Evolutionary conservation across 1,284 basidiomycete genomes (phyloP).

Genomic region (Naganishia cerealis): DNA sequence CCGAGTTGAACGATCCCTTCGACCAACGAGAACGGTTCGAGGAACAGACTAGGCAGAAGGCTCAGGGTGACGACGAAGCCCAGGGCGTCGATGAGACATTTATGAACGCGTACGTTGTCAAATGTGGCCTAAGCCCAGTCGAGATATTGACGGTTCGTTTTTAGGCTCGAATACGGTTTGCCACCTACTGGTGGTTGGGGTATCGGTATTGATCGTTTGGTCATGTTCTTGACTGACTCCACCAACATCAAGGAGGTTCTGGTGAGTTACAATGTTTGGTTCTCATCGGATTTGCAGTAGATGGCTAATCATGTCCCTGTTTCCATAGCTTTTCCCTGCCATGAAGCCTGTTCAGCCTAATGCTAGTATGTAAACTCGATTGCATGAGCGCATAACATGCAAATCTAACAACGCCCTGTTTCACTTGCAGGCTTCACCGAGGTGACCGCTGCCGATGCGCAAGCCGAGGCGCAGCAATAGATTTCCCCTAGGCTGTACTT

Average conservation of each 20-base stretch:
- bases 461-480: conserved; percentile 7
- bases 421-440: conserved; percentile 5
- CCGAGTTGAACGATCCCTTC: conserved; percentile 97
- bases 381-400: not conserved
- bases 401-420: not conserved
- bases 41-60: conserved; percentile 92
- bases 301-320: not conserved
- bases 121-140: not conserved
- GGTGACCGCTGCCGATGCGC: conserved; percentile 3
- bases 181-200: conserved; percentile 98
- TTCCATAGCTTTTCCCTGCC: conserved; percentile 52
- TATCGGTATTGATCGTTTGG: conserved; percentile 85
- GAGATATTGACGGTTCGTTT: conserved; percentile 5
- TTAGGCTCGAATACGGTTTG: conserved; percentile 89
- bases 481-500: not conserved
- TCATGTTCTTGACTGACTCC: conserved; percentile 94
- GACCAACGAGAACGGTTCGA: conserved; percentile 95
- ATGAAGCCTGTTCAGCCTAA: conserved; percentile 49
- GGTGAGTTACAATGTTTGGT: conserved; percentile 56
- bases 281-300: not conserved
- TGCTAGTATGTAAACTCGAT: conserved; percentile 8
- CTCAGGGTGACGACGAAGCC: conserved; percentile 94
- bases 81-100: conserved; percentile 95
- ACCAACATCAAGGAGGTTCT: conserved; percentile 63
- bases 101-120: conserved; percentile 73